Percentiles rank a stretch among this genome's conserved stretches.
Conservation (phyloP, 371 early-diverging fungal species). For the Circinella minor region DNA sequence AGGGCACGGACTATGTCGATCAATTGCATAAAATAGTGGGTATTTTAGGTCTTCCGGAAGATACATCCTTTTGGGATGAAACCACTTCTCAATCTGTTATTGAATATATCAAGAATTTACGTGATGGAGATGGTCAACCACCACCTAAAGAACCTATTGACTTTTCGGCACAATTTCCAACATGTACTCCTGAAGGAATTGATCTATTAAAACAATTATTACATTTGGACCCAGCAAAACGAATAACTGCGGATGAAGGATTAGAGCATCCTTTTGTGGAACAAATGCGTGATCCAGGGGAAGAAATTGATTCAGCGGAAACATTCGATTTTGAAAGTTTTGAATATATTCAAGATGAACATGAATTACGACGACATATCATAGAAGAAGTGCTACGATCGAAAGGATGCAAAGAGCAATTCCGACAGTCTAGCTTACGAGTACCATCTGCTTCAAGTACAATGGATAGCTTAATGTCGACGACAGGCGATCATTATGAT, state of each 20-base stretch:
- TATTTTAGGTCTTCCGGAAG: slow-evolving; percentile 95
- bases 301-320: slow-evolving; percentile 41
- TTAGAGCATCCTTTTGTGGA: slow-evolving; percentile 83
- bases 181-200: slow-evolving; percentile 66
- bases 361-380: slow-evolving; percentile 42
- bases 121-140: slow-evolving; percentile 57
- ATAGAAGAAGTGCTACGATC: slow-evolving; percentile 38
- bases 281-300: slow-evolving; percentile 49
- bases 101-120: slow-evolving; percentile 44
- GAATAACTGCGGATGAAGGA: slow-evolving; percentile 84
- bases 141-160: slow-evolving; percentile 50
- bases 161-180: slow-evolving; percentile 49
- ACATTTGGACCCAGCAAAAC: slow-evolving; percentile 79
- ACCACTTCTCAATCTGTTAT: slow-evolving; percentile 46
- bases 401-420: slow-evolving; percentile 13
- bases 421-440: slow-evolving; percentile 2
- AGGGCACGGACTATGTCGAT: slow-evolving; percentile 90
- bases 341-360: slow-evolving; percentile 45
- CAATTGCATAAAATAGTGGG: slow-evolving; percentile 94
- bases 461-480: not conserved
- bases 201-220: slow-evolving; percentile 82
- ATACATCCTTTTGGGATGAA: slow-evolving; percentile 56
- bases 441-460: not conserved
- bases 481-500: not conserved
- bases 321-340: slow-evolving; percentile 53